A percentile compares a stretch with the other conserved stretches of the same genome.
Evolutionary conservation across 257 asterid genomes (phyloP).

Genomic region (Ocimum tenuiflorum): DNA sequence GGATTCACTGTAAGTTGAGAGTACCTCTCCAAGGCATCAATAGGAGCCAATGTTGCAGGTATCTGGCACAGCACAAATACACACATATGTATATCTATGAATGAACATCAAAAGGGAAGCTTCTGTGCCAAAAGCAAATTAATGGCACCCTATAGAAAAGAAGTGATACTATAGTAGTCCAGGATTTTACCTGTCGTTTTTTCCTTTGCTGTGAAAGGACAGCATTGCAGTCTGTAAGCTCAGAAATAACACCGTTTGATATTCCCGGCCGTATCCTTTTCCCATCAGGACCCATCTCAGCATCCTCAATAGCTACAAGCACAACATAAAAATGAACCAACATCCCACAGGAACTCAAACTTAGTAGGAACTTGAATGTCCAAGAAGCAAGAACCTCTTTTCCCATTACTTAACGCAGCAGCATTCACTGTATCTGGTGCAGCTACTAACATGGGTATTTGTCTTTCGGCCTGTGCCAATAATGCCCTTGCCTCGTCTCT

Average conservation of each 20-base stretch:
- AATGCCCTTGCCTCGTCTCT: conserved; percentile 89
- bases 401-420: conserved; percentile 75
- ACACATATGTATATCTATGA: not conserved
- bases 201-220: conserved; percentile 87
- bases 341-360: not conserved
- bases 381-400: conserved; percentile 58
- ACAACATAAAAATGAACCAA: conserved; percentile 21
- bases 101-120: conserved; percentile 2
- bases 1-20: conserved; percentile 87
- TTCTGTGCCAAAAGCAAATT: not conserved
- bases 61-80: conserved; percentile 31
- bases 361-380: not conserved
- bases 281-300: conserved; percentile 64
- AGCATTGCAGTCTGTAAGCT: conserved; percentile 83
- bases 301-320: conserved; percentile 66
- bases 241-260: conserved; percentile 58
- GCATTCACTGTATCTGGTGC: conserved; percentile 33
- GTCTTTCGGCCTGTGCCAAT: conserved; percentile 81
- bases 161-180: conserved; percentile 4
- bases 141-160: not conserved
- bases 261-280: conserved; percentile 79
- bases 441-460: conserved; percentile 52
- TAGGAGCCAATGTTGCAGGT: conserved; percentile 70
- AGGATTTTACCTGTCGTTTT: conserved; percentile 66
- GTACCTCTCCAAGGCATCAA: conserved; percentile 75